Conservation (phyloP, 805 yeast genomes). For the Lachancea quebecensis region DNA sequence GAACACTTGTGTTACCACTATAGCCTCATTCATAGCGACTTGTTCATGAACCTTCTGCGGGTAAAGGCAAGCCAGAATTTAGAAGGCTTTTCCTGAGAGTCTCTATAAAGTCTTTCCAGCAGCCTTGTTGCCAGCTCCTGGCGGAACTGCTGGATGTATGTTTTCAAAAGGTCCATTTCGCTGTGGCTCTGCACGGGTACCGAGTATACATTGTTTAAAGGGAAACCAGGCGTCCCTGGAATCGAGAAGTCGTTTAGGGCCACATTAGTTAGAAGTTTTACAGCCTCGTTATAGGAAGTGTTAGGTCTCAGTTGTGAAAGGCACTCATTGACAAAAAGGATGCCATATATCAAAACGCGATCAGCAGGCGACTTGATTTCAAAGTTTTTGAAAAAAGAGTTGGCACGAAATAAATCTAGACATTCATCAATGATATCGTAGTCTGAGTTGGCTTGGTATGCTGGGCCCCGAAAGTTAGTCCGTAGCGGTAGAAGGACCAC, state of each 20-base stretch:
- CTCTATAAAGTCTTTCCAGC: conserved; percentile 63
- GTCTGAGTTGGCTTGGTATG: conserved; percentile 66
- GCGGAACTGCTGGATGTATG: conserved; percentile 85
- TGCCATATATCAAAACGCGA: conserved; percentile 88
- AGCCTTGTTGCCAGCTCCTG: conserved; percentile 85
- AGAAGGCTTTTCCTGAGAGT: conserved; percentile 57
- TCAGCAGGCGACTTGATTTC: conserved; percentile 96
- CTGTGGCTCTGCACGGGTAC: conserved; percentile 64
- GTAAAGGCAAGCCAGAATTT: conserved; percentile 96
- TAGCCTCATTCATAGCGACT: conserved; percentile 36
- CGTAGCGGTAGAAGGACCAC: conserved; percentile 78
- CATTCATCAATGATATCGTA: conserved; percentile 92
- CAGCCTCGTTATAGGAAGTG: conserved; percentile 52
- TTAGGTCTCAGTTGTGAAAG: conserved; percentile 50
- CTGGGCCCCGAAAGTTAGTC: conserved; percentile 85
- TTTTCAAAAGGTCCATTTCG: conserved; percentile 73
- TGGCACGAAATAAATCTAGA: conserved; percentile 87
- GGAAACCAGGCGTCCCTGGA: conserved; percentile 95
- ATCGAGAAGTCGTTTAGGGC: conserved; percentile 82
- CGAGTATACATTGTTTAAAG: conserved; percentile 68
- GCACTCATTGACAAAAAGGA: conserved; percentile 81
- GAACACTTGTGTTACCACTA: neutral
- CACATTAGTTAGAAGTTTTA: conserved; percentile 66
- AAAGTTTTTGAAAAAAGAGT: conserved; percentile 92
- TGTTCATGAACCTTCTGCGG: conserved; percentile 92